Percentiles rank a stretch among this genome's conserved stretches.
These are phyloP conservation scores for Ustilago esculenta DNA, from an alignment of 1,284 basidiomycete genomes.

Conservation along the genomic window DNA sequence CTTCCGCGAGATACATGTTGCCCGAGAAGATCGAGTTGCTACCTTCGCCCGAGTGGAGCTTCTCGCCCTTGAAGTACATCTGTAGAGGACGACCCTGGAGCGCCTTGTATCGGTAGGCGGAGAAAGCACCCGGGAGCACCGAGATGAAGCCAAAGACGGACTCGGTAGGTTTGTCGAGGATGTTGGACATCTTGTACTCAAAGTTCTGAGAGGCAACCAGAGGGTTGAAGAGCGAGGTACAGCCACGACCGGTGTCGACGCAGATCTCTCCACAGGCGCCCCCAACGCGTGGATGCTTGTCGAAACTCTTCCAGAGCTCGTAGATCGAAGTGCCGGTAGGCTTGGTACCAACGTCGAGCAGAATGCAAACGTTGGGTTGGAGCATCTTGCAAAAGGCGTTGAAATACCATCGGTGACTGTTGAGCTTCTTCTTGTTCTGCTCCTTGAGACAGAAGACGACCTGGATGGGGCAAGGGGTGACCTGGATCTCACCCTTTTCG, in stretches of 20 bases:
- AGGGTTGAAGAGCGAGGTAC: conserved; percentile 73
- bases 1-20: conserved; percentile 66
- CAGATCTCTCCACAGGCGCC: conserved; percentile 96
- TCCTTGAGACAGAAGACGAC: conserved; percentile 66
- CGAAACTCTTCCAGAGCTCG: conserved; percentile 95
- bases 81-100: conserved; percentile 84
- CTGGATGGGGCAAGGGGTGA: conserved; percentile 67
- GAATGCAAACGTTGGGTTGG: conserved; percentile 85
- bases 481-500: conserved; percentile 76
- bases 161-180: conserved; percentile 73
- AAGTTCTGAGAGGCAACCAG: conserved; percentile 72
- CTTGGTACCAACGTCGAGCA: conserved; percentile 93
- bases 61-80: conserved; percentile 91
- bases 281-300: conserved; percentile 92
- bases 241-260: conserved; percentile 83
- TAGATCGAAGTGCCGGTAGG: conserved; percentile 78
- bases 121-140: conserved; percentile 91
- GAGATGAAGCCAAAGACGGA: conserved; percentile 86
- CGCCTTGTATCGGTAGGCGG: conserved; percentile 81
- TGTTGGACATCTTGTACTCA: conserved; percentile 65
- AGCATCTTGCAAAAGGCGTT: conserved; percentile 68
- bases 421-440: conserved; percentile 64
- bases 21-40: conserved; percentile 60
- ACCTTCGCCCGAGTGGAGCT: conserved; percentile 70
- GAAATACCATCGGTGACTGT: conserved; percentile 63